Conservation (phyloP, 2,329 filamentous ascomycete species). For the Colletotrichum lentis region DNA sequence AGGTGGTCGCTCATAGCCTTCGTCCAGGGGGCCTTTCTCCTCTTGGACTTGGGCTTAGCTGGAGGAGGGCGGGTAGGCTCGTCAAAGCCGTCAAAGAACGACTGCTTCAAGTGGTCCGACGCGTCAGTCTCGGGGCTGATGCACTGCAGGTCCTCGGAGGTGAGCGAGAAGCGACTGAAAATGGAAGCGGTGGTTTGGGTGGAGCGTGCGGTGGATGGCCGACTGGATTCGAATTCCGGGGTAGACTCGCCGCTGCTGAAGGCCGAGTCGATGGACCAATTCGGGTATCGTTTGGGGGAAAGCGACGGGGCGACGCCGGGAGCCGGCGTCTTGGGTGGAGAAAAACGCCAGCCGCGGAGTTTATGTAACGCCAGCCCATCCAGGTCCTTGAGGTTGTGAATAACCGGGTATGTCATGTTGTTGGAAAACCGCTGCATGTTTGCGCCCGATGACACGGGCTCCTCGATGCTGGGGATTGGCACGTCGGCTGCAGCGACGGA, state of each 20-base stretch:
- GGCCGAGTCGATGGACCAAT: slow-evolving; percentile 66
- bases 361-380: slow-evolving; percentile 46
- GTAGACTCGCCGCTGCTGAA: slow-evolving; percentile 67
- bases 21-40: slow-evolving; percentile 68
- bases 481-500: slow-evolving; percentile 72
- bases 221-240: slow-evolving; percentile 66
- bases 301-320: slow-evolving; percentile 56
- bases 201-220: slow-evolving; percentile 67
- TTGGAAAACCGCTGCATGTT: slow-evolving; percentile 58
- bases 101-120: slow-evolving; percentile 43
- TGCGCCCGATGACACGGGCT: slow-evolving; percentile 52
- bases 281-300: slow-evolving; percentile 60
- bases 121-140: slow-evolving; percentile 59
- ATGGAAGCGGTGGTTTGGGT: slow-evolving; percentile 66
- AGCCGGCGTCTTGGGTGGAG: slow-evolving; percentile 68
- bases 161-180: slow-evolving; percentile 64
- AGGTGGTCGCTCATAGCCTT: slow-evolving; percentile 71
- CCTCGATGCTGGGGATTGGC: slow-evolving; percentile 71
- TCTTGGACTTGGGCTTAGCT: slow-evolving; percentile 41
- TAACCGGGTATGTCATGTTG: slow-evolving; percentile 44
- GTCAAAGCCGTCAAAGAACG: slow-evolving; percentile 14
- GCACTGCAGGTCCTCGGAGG: slow-evolving; percentile 65
- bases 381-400: slow-evolving; percentile 49
- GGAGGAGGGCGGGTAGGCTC: slow-evolving; percentile 16
- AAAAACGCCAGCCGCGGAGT: slow-evolving; percentile 55